These are phyloP conservation scores for Tetrapyrgos nigripes DNA, from an alignment of 1,284 basidiomycete genomes.

Conservation along the genomic window DNA sequence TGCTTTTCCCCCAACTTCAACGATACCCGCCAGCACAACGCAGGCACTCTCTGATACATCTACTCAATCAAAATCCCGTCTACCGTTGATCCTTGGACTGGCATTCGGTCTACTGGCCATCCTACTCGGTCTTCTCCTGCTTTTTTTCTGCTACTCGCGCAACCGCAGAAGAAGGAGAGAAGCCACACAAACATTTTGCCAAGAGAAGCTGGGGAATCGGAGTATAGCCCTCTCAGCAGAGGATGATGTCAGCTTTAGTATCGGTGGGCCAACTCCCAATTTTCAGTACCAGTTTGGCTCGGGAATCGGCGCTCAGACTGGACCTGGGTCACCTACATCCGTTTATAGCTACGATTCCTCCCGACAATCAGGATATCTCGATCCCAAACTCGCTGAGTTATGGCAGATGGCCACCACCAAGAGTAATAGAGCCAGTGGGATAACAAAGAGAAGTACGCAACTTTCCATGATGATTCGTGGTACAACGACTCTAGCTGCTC, in stretches of 20 bases:
- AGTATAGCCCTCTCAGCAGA: no score
- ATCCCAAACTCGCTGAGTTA: neutral
- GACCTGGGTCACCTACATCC: neutral
- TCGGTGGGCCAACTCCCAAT: no score
- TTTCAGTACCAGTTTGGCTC: no score
- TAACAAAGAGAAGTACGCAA: neutral
- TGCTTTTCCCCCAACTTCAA: no score
- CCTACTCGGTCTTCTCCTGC: neutral
- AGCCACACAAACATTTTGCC: neutral
- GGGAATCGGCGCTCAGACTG: no score
- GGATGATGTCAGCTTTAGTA: no score
- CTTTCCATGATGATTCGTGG: neutral
- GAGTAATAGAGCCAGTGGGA: neutral
- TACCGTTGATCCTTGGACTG: neutral
- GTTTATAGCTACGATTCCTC: neutral
- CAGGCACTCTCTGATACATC: no score
- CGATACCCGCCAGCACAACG: no score
- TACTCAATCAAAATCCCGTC: neutral
- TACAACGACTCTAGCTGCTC: neutral
- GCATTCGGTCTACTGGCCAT: neutral
- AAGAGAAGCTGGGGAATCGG: no score
- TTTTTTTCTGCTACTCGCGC: neutral
- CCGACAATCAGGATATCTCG: neutral
- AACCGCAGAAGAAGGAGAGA: neutral
- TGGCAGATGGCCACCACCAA: neutral